These are phyloP conservation scores for Mallotus japonicus DNA, from an alignment of 441 rosid genomes.

Conservation along the genomic window DNA sequence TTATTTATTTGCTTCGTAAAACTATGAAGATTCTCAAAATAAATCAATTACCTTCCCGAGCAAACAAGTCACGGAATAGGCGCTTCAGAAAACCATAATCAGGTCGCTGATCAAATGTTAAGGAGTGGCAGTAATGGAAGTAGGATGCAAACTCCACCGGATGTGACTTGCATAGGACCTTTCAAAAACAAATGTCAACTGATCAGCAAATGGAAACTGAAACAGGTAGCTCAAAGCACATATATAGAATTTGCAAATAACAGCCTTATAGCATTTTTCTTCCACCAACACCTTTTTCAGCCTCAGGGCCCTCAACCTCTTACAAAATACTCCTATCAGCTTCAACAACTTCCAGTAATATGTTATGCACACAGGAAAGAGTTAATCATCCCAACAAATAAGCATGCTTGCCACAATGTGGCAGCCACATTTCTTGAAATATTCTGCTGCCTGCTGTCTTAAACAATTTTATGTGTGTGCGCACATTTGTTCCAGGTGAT, in stretches of 20 bases:
- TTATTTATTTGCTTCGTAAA: not conserved
- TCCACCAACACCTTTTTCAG: not conserved
- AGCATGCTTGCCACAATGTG: not conserved
- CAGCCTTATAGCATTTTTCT: not conserved
- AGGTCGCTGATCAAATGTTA: slow-evolving; percentile 83
- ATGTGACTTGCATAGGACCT: slow-evolving; percentile 90
- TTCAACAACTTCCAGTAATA: not conserved
- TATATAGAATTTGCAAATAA: not conserved
- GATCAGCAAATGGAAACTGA: not conserved
- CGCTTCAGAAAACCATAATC: slow-evolving; percentile 94
- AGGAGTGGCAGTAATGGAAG: slow-evolving; percentile 83
- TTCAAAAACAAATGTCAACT: not conserved
- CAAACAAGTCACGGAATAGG: slow-evolving; percentile 68
- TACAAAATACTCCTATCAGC: not conserved
- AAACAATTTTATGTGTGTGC: too few species aligned
- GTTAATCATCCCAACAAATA: not conserved
- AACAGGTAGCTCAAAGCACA: not conserved
- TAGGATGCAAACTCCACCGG: slow-evolving; percentile 95
- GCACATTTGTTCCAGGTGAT: too few species aligned
- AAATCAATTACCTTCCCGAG: slow-evolving; percentile 58
- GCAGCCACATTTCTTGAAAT: too few species aligned
- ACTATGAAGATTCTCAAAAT: not conserved
- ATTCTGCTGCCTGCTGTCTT: too few species aligned
- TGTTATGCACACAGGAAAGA: not conserved
- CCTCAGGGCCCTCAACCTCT: not conserved